These are phyloP conservation scores for Helicocarpus griseus DNA, from an alignment of 2,329 filamentous ascomycete species.

Conservation along the genomic window DNA sequence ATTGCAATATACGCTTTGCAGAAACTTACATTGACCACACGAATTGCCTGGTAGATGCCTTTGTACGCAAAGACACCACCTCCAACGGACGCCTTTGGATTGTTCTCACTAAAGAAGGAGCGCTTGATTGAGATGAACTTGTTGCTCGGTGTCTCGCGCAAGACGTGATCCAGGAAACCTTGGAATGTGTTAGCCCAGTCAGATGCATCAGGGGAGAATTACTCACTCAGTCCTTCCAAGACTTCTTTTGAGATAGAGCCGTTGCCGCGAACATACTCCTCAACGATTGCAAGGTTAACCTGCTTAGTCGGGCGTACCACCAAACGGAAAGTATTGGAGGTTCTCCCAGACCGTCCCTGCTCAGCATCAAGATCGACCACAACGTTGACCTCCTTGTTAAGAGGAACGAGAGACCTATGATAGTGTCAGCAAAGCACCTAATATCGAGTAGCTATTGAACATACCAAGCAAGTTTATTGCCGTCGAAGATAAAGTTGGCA, in stretches of 20 bases:
- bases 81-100: constrained; percentile 47
- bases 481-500: constrained; percentile 65
- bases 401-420: constrained; percentile 27
- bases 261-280: constrained; percentile 54
- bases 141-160: constrained; percentile 68
- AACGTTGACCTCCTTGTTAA: constrained; percentile 43
- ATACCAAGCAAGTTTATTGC: constrained; percentile 77
- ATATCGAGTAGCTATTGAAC: constrained; percentile 29
- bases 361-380: constrained; percentile 65
- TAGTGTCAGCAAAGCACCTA: constrained; percentile 3
- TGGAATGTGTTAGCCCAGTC: constrained; percentile 6
- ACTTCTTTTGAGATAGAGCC: constrained; percentile 55
- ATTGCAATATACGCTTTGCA: neutral
- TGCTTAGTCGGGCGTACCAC: constrained; percentile 55
- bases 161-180: constrained; percentile 79
- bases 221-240: constrained; percentile 65
- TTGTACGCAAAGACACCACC: constrained; percentile 68
- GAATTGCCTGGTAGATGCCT: constrained; percentile 78
- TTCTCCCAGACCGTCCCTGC: constrained; percentile 33
- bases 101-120: constrained; percentile 61
- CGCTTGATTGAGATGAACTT: constrained; percentile 64
- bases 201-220: constrained; percentile 4
- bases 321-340: constrained; percentile 49
- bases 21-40: constrained; percentile 53
- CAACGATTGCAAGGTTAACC: constrained; percentile 58